Base-by-base conservation (phyloP, 1,139 yeast species). In the Petasospora fabianii region DNA sequence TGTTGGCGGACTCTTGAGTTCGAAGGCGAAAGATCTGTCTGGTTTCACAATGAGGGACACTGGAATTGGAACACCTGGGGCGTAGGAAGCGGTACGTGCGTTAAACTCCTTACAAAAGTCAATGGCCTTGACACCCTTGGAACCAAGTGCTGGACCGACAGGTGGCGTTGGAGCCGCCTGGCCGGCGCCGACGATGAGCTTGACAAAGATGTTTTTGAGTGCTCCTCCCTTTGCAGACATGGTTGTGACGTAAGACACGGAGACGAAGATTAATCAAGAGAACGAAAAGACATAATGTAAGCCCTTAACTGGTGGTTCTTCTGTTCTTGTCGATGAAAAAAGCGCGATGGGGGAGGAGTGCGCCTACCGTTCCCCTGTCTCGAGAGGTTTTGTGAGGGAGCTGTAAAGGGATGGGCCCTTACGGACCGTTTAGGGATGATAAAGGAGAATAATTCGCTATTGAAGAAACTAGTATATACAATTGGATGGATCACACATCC, bases 131-230 rank as follows among this genome's bases (percentile, higher is more conserved):
- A 92, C 96, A 69, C 98, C 99, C 62, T 92, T 90, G 44, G 98
- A 92, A 50, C 98, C 99, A 41, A 92, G 71, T 0, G 98, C 98
- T 28, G 99, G 99, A 50, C 99, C 98, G 17, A 92, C 97, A 6
- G 99, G 99, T 26, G 99, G 99, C 1, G 96, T 84, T 30, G 99
- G 98, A 1, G 97, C 94, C 0, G 99, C 99, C 61, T 88, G 88
- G 7, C 97, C 97, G 5, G 98, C 98, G n/a, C 94, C 96, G 5
- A 92, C 97, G 43, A 92, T 81, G 49, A 92, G 76, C 64, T 90
- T 92, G 43, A 92, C 88, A 54, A 90, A 63, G 38, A 84, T 74
- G 36, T 50, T 54, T 42, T 54, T 54, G 8, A 50, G 32, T 7
- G 48, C 33, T 27, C 50, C 54, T 27, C 53, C 55, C 43, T 50